These are phyloP conservation scores for Rhytidiadelphus loreus DNA, from an alignment of 225 moss, liverwort and hornwort species.

Conservation along the genomic window DNA sequence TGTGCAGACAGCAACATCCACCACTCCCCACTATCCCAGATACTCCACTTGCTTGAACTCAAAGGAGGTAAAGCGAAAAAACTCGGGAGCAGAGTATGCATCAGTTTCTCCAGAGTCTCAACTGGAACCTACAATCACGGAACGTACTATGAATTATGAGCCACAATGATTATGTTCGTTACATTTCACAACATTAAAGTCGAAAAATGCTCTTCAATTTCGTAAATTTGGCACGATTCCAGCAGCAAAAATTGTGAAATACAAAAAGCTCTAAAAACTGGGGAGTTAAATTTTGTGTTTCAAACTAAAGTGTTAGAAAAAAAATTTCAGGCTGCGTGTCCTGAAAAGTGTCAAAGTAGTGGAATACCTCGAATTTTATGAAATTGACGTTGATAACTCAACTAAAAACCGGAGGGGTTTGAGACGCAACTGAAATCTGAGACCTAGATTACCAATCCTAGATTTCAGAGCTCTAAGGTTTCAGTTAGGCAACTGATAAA, in stretches of 20 bases:
- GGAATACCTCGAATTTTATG: background rate
- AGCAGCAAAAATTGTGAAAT: background rate
- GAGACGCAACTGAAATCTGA: background rate
- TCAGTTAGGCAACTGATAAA: background rate
- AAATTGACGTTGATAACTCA: background rate
- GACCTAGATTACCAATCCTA: background rate
- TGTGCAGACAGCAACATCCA: constrained; percentile 95
- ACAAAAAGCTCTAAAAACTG: background rate
- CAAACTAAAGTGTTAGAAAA: background rate
- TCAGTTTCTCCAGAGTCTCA: constrained; percentile 22
- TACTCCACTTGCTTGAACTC: constrained; percentile 12
- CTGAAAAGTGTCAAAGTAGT: no score
- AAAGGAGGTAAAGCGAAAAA: background rate
- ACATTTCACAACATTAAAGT: background rate
- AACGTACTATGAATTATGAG: background rate
- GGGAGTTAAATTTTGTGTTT: background rate
- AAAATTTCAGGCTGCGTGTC: no score
- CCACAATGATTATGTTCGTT: background rate
- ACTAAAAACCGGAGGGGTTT: background rate
- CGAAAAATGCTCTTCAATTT: background rate
- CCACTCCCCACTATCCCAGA: constrained; percentile 90
- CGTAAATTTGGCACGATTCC: background rate
- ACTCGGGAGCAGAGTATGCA: background rate
- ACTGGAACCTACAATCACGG: constrained; percentile 32
- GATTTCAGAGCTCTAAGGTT: background rate